Evolutionary conservation across 495 filamentous ascomycete genomes (phyloP), one percentile per base, ranked within the genome.

Genomic region (Lentithecium fluviatile): DNA sequence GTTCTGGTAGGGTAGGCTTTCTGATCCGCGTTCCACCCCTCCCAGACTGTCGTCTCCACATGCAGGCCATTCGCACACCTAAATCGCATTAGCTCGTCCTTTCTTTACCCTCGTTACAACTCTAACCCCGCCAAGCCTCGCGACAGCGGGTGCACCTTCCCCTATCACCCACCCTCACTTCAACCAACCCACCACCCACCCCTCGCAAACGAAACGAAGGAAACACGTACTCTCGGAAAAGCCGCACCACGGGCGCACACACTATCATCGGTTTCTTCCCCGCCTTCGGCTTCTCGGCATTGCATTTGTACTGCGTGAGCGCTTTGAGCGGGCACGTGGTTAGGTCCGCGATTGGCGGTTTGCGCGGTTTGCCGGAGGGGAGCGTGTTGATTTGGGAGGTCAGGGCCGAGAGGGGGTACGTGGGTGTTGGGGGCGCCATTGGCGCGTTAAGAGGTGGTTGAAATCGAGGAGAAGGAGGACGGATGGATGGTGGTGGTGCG

Each of bases 1-100:
- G n/a, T n/a, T n/a, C n/a, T n/a, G n/a, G n/a, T n/a, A n/a, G n/a
- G n/a, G n/a, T n/a, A n/a, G n/a, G n/a, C n/a, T n/a, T 23, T 32
- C 40, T 56, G 24, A 21, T 21, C 42, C 45, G 23, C 42, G 36
- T 45, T 47, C 46, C 42, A 51, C 7, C 53, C 68, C 64, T 94
- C 89, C 88, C 88, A 93, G 48, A 80, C 76, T 21, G 90, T 95
- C 23, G 90, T 95, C 74, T 96, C 91, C 10, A 91, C 87, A 61
- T 80, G 88, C 71, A 93, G 83, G 17, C 80, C 85, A 67, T 84
- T 83, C 26, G 82, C 81, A 75, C 91, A 95, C 55, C 90, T 96
- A 71, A 12, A 21, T 29, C 37, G 4, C 25, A 40, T 24, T 45
- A 37, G 62, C 32, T 15, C 60, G 32, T 60, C 25, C 29, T 48